Conservation (phyloP, 2,329 filamentous ascomycete species). For the Emmonsiellopsis sp. region DNA sequence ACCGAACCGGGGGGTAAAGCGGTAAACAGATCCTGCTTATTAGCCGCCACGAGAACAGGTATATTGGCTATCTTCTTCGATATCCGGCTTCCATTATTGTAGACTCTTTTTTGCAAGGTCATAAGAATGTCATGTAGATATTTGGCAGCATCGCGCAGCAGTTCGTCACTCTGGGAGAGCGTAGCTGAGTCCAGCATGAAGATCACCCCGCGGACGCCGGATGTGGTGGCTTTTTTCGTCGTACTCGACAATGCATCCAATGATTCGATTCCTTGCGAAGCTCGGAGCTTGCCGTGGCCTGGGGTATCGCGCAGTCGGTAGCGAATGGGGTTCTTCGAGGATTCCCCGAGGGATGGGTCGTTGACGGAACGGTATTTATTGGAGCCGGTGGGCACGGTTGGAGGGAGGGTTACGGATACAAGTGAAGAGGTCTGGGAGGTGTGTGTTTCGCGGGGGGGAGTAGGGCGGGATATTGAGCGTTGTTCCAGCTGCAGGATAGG, state of each 20-base stretch:
- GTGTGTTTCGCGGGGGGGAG: constrained; percentile 41
- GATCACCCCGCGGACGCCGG: constrained; percentile 54
- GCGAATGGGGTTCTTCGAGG: constrained; percentile 25
- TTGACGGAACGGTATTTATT: constrained; percentile 57
- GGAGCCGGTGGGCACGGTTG: constrained; percentile 44
- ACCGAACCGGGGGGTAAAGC: constrained; percentile 73
- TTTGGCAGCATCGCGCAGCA: constrained; percentile 62
- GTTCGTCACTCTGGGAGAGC: constrained; percentile 34
- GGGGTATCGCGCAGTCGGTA: constrained; percentile 62
- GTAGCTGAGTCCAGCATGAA: constrained; percentile 83
- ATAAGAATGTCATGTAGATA: constrained; percentile 90
- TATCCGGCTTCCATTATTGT: constrained; percentile 38
- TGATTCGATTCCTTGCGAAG: constrained; percentile 40
- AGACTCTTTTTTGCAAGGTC: constrained; percentile 63
- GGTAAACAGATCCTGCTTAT: constrained; percentile 94
- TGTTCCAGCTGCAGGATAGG: constrained; percentile 30
- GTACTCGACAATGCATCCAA: constrained; percentile 27
- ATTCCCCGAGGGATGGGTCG: constrained; percentile 55
- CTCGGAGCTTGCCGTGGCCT: constrained; percentile 87
- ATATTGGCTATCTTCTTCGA: constrained; percentile 50
- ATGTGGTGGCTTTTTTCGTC: constrained; percentile 24
- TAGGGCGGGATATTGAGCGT: constrained; percentile 28
- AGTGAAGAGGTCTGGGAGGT: constrained; percentile 54
- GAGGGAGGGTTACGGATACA: constrained; percentile 48
- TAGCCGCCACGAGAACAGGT: constrained; percentile 76